Evolutionary conservation across 371 early-diverging fungal genomes (phyloP), one percentile per base, ranked within the genome.

Genomic region (Mortierella sp.): DNA sequence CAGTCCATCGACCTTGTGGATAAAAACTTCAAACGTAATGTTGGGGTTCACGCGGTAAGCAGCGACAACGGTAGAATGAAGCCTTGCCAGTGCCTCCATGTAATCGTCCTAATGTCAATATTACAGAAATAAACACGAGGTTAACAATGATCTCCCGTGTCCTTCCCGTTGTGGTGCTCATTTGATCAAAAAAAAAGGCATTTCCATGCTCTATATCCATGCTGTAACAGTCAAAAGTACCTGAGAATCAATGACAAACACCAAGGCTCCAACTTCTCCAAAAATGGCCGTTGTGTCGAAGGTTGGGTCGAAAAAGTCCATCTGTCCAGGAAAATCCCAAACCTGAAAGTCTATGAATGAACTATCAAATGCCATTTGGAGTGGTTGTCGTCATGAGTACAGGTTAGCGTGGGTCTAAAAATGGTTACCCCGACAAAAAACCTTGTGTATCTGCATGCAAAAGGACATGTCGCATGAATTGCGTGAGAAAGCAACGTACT

Each of bases 1-100:
- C 74, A 99, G 89, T 29, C 98, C 98, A 86, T 99, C 99, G 24
- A 98, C 97, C 89, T 99, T 99, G 90, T 99, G 98, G 72, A 99
- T 94, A 79, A 99, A 94, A 5, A 99, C 95, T 86, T 98, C 98
- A 88, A 97, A 97, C 0, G 94, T 93, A 21, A 99, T 95, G 77
- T 92, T 91, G 70, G 93, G 93, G 85, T 98, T 99, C 63, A 94
- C 93, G 48, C 92, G 84, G 80, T 95, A 93, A 1, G 97, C 98
- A 18, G 90, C 90, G 1, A 93, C 93, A 12, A 99, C 93, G 0
- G 96, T 96, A 54, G 91, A 88, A 78, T 93, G 94, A 18, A 99
- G 90, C 60, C 93, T 90, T 75, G 92, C 91, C 71, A 98, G 85
- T 5, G 98, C 94, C 54, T 96, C 96, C 56, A 93, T 91, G 78